A percentile compares a stretch with the other conserved stretches of the same genome.
Evolutionary conservation across 169 alveolate genomes (phyloP).

Genomic region (Plasmodium inui): DNA sequence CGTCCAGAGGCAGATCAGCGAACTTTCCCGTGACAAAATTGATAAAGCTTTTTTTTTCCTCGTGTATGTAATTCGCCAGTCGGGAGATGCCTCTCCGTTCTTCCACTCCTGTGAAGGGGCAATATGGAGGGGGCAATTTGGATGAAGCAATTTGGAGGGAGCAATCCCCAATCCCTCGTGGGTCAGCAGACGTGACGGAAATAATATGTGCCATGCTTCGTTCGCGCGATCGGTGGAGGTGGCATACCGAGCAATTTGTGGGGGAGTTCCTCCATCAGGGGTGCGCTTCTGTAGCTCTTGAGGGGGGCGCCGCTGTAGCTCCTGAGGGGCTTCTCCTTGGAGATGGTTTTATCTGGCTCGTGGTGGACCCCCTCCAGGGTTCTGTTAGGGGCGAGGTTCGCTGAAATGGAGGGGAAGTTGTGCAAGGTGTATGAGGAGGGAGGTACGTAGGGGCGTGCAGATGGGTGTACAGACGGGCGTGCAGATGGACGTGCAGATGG

Average conservation of each 20-base stretch:
- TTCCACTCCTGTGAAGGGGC: conserved; percentile 7
- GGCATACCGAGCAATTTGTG: conserved; percentile 18
- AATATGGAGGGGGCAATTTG: neutral
- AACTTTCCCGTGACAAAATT: conserved; percentile 32
- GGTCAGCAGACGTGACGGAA: neutral
- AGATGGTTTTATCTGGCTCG: conserved; percentile 5
- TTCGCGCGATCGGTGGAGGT: neutral
- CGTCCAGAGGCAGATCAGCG: conserved; percentile 17
- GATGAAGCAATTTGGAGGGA: neutral
- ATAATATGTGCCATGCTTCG: neutral
- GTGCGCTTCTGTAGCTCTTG: neutral
- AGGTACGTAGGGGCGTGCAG: neutral
- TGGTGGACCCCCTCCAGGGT: neutral
- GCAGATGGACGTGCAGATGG: neutral
- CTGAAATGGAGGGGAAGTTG: neutral
- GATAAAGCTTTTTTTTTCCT: conserved; percentile 45
- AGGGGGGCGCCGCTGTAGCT: neutral
- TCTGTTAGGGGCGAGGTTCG: neutral
- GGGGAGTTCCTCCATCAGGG: conserved; percentile 13
- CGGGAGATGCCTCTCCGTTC: conserved; percentile 19
- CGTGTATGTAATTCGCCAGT: conserved; percentile 36
- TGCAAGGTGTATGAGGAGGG: neutral
- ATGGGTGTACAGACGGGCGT: neutral
- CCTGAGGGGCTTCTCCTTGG: conserved; percentile 7
- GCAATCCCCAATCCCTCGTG: neutral